These are phyloP conservation scores for Citrus sinensis DNA, from an alignment of 345 rosid species.

Conservation along the genomic window DVS_A1.0 CM039162.1:31813001-31813500, in stretches of 20 bases:
- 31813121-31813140: not conserved
- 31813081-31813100: not conserved
- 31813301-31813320: not conserved
- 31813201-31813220: too few relatives aligned
- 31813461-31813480: too few relatives aligned
- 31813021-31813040: not conserved
- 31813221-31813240: too few relatives aligned
- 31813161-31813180: not conserved
- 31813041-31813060: not conserved
- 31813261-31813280: not conserved
- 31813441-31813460: too few relatives aligned
- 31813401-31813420: too few relatives aligned
- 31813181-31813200: not conserved
- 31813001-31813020: not conserved
- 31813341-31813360: too few relatives aligned
- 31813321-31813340: too few relatives aligned
- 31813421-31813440: too few relatives aligned
- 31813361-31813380: too few relatives aligned
- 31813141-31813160: not conserved
- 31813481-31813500: too few relatives aligned
- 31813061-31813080: not conserved
- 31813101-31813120: not conserved
- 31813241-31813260: too few relatives aligned
- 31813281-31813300: not conserved
- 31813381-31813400: too few relatives aligned